Conservation (phyloP, 176 grass and related monocot genomes). For the Chloris gayana region DNA sequence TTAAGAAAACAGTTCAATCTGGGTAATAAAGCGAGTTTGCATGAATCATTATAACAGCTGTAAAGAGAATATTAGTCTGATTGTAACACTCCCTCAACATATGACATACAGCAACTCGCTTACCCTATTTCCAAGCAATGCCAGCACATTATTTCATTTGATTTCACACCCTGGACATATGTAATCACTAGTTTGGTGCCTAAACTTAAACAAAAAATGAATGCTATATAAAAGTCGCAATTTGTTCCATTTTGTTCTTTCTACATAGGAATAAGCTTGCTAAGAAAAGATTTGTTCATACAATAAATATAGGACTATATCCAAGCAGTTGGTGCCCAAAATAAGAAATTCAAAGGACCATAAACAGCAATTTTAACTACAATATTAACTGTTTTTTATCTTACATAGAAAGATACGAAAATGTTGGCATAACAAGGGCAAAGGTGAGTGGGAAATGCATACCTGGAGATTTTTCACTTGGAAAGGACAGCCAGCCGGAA, state of each 20-base stretch:
- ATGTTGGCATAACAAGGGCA: conserved; percentile 9
- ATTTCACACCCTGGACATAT: not conserved
- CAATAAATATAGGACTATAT: not conserved
- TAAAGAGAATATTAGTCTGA: not conserved
- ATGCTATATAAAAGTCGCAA: not conserved
- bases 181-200: not conserved
- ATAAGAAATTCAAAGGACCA: not conserved
- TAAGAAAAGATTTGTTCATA: conserved; percentile 11
- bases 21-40: not conserved
- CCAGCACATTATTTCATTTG: not conserved
- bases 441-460: conserved; percentile 20
- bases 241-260: not conserved
- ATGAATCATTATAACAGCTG: not conserved
- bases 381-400: not conserved
- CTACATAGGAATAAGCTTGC: not conserved
- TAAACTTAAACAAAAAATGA: not conserved
- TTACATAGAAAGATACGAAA: not conserved
- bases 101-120: not conserved
- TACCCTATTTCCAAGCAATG: not conserved
- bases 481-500: conserved; percentile 95
- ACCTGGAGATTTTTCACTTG: conserved; percentile 94
- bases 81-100: not conserved
- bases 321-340: not conserved
- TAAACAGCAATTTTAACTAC: not conserved
- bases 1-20: not conserved